Evolutionary conservation across 108 stramenopile genomes (phyloP).

Genomic region (Nitzschia sp.): DNA sequence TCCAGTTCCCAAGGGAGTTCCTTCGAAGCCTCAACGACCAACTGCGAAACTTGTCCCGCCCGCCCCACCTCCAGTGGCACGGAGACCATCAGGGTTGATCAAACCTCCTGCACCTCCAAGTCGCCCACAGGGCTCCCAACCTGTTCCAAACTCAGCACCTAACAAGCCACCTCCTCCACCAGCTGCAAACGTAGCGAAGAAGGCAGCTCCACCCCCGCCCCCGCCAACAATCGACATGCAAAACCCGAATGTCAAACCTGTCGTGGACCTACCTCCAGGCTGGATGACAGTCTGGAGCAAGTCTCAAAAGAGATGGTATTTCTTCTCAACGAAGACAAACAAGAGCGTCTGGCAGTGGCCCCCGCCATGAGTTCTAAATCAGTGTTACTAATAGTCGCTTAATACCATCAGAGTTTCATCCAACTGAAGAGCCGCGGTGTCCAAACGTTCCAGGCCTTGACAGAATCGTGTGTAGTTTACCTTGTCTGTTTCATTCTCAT

Average conservation of each 20-base stretch:
- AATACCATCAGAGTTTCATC: slow-evolving; percentile 82
- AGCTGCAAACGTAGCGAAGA: not conserved
- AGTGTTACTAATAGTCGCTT: slow-evolving; percentile 41
- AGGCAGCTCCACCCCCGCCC: slow-evolving; percentile 14
- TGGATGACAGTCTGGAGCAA: slow-evolving; percentile 83
- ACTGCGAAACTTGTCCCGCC: slow-evolving; percentile 1
- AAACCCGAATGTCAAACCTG: slow-evolving; percentile 60
- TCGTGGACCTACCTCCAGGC: slow-evolving; percentile 61
- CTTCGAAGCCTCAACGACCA: slow-evolving; percentile 21
- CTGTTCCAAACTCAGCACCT: slow-evolving; percentile 8
- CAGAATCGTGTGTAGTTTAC: slow-evolving; percentile 66
- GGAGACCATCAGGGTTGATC: too few species aligned
- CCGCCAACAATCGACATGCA: slow-evolving; percentile 39
- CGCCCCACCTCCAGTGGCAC: slow-evolving; percentile 1
- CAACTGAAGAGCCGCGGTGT: slow-evolving; percentile 61
- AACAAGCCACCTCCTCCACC: slow-evolving; percentile 26
- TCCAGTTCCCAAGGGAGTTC: slow-evolving; percentile 8
- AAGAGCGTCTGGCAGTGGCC: slow-evolving; percentile 77
- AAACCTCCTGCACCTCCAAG: slow-evolving; percentile 8
- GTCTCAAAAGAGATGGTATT: slow-evolving; percentile 80
- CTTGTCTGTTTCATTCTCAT: slow-evolving; percentile 68
- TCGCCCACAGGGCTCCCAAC: slow-evolving; percentile 8
- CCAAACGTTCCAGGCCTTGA: slow-evolving; percentile 74
- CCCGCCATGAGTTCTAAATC: slow-evolving; percentile 28
- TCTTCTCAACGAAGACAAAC: slow-evolving; percentile 71